These are phyloP conservation scores for Dipteronia dyeriana DNA, from an alignment of 345 rosid species.

Conservation along the genomic window DNA sequence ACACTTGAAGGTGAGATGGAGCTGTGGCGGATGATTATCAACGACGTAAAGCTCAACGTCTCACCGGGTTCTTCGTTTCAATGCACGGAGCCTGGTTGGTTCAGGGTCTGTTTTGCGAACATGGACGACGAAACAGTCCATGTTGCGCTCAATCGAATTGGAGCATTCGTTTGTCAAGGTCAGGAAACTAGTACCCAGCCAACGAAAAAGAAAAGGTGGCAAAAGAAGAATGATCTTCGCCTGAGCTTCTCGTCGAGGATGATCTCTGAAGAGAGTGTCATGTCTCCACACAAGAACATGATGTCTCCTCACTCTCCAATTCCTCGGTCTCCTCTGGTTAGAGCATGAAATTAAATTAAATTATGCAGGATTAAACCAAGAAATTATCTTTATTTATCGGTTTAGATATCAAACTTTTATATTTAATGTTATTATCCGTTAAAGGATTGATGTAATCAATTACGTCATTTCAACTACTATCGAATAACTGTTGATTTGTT, in stretches of 20 bases:
- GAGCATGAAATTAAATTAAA: conserved; percentile 38
- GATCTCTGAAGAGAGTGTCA: conserved; percentile 46
- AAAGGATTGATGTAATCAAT: no score
- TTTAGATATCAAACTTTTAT: no score
- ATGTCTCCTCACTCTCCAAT: conserved; percentile 69
- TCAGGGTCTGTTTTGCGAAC: conserved; percentile 87
- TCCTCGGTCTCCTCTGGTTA: conserved; percentile 62
- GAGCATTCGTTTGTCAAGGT: conserved; percentile 37
- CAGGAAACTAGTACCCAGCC: conserved; percentile 19
- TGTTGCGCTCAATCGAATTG: conserved; percentile 61
- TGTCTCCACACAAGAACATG: conserved; percentile 37
- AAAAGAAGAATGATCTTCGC: conserved; percentile 40
- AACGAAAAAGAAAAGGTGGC: conserved; percentile 32
- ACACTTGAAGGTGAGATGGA: conserved; percentile 52
- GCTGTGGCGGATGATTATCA: conserved; percentile 62
- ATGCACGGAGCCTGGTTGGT: conserved; percentile 83
- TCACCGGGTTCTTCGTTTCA: conserved; percentile 83
- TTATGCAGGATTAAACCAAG: no score
- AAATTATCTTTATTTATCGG: no score
- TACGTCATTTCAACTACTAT: no score
- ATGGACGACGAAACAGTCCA: conserved; percentile 65
- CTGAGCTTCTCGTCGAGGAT: conserved; percentile 49
- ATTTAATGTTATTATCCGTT: no score
- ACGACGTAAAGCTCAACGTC: conserved; percentile 73
- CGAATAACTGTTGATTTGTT: no score